These are phyloP conservation scores for Excoecaria cochinchinensis DNA, from an alignment of 345 rosid species.

Conservation along the genomic window DNA sequence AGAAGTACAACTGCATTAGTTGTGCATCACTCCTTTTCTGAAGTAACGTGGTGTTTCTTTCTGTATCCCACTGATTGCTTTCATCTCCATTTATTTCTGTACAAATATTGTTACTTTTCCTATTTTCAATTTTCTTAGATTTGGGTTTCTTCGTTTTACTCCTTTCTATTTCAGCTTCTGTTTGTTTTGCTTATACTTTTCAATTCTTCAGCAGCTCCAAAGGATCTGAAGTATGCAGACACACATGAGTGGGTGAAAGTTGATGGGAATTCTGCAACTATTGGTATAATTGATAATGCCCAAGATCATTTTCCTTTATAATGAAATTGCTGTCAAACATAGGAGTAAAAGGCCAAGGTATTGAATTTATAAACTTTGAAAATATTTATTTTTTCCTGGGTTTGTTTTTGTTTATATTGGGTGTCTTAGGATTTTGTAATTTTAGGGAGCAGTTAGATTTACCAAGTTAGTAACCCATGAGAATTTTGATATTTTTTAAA, in stretches of 20 bases:
- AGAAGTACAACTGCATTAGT: background rate
- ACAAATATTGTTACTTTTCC: background rate
- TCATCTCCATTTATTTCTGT: background rate
- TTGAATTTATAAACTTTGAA: too few relatives aligned
- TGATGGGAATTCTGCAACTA: conserved; percentile 64
- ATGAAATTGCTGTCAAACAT: too few relatives aligned
- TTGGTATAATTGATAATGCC: conserved; percentile 96
- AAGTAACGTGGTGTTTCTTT: background rate
- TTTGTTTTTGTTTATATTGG: too few relatives aligned
- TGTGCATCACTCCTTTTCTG: background rate
- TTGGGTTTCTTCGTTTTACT: background rate
- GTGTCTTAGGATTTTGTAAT: too few relatives aligned
- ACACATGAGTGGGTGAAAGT: conserved; percentile 95
- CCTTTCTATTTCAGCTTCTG: background rate
- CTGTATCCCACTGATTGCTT: background rate
- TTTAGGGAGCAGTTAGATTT: too few relatives aligned
- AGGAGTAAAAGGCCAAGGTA: too few relatives aligned
- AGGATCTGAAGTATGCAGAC: conserved; percentile 85
- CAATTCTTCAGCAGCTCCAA: conserved; percentile 47
- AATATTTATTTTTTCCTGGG: too few relatives aligned
- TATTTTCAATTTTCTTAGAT: background rate
- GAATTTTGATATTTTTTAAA: too few relatives aligned
- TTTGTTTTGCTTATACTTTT: conserved; percentile 6
- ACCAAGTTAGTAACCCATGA: too few relatives aligned
- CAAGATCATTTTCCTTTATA: conserved; percentile 97